A percentile compares a stretch with the other conserved stretches of the same genome.
These are phyloP conservation scores for Nothophaeocryptopus gaeumannii DNA, from an alignment of 2,329 filamentous ascomycete genomes.

Conservation along the genomic window DNA sequence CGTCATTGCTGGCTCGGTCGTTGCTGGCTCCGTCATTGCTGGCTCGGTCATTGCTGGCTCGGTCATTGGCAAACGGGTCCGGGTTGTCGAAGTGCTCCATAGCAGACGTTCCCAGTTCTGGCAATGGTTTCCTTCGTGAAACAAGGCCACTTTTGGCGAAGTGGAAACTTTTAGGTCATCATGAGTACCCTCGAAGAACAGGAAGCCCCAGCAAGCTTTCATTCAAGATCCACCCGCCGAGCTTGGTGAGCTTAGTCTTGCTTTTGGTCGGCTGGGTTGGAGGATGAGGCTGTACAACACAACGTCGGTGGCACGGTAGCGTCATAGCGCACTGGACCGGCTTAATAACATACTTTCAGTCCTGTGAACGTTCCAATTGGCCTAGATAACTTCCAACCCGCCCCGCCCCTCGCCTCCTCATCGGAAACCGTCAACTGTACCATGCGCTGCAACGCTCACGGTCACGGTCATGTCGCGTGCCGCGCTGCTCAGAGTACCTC, in stretches of 20 bases:
- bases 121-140: no score
- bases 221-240: conserved; percentile 1
- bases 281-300: conserved; percentile 1
- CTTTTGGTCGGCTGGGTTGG: conserved; percentile 1
- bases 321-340: background rate
- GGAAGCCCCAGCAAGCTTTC: conserved; percentile 3
- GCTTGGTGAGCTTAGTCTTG: conserved; percentile 2
- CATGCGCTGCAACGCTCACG: no score
- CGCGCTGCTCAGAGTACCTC: no score
- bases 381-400: no score
- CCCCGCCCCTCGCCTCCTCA: no score
- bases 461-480: no score
- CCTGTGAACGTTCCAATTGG: no score
- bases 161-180: no score
- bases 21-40: conserved; percentile 2
- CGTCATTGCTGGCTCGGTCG: conserved; percentile 1
- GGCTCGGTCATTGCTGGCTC: background rate
- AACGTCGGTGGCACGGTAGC: background rate
- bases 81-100: conserved; percentile 16
- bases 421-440: no score
- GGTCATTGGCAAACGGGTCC: conserved; percentile 10
- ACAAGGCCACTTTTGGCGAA: no score
- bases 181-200: background rate
- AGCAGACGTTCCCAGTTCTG: no score
- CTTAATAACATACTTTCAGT: conserved; percentile 5